Evolutionary conservation across 768 basidiomycete genomes (phyloP), one percentile per base, ranked within the genome.

Genomic region (Termitomyces sp.): DNA sequence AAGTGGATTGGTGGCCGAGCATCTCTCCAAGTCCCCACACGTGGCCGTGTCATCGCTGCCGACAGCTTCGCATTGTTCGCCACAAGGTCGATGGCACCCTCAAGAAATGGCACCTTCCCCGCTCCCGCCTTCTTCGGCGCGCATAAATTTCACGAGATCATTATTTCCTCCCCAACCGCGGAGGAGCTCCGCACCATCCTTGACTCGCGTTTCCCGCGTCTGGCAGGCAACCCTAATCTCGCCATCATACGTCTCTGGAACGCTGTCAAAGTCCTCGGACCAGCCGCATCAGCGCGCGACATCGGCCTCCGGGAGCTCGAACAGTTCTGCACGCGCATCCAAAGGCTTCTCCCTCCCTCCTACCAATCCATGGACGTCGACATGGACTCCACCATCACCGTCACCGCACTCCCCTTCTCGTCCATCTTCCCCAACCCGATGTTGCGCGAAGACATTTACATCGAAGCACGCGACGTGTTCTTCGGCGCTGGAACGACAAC

Each of bases 391-490:
- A 60, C 63, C 9, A 56, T 59, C n/a, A 45, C 53, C 8, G 48
- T 59, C n/a, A 45, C 53, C 8, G 48, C 42, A 41, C 66, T 60
- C 8, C 66, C 74, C 3, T 66, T 86, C 7, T 67, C 74, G 11
- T 64, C 71, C 14, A 64, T 87, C 44, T 84, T 93, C 63, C 75
- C 87, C 4, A 92, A 93, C 66, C 84, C 88, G 4, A 72, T 80
- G 0, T 67, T 95, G 2, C 85, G 94, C 41, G 95, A 98, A 69
- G 92, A 95, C 52, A 84, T 98, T 31, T 95, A 87, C 64, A 76
- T 92, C 41, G 91, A 95, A 66, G 91, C 92, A 0, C 80, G 89
- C 19, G 97, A 98, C 68, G 83, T 96, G 23, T 98, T 99, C 74
- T 92, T 97, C 62, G 92, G 92, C 37, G 80, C 85, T 25, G 82